Base-by-base conservation (phyloP, 2,329 filamentous ascomycete species). In the Rhinocladiella mackenziei region DNA sequence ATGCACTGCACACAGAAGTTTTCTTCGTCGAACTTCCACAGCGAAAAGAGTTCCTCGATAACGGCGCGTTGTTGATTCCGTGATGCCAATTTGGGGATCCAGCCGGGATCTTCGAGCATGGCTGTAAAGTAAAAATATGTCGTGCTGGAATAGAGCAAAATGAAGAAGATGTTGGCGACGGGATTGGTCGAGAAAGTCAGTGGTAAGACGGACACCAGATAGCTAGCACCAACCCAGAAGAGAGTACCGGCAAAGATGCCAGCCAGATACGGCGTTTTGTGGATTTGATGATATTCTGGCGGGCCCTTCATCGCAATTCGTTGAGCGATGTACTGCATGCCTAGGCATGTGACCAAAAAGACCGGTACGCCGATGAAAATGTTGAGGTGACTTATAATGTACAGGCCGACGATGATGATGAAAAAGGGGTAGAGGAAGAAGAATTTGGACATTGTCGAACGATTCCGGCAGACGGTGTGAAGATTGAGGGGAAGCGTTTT, bases 1-100 rank as follows among this genome's bases (percentile, higher is more conserved):
- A 97, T 94, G 70, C 92, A 98, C 35, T 80, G 80, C 19, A 94
- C 83, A 65, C 92, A 98, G 60, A 97, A 98, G 63, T 95, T 91
- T 50, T 83, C 74, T 62, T 96, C 91, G 61, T 98, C 89, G 63
- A 91, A 98, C 60, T 88, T 92, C 81, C 88, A 92, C 54, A 81
- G 64, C 45, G 80, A 77, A 51, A 98, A 77, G 5, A 98, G 76
- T 55, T 95, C 86, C 53, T 94, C 85, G 56, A 98, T 94, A 45
- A 85, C 82, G 29, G 83, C 81, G 64, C 91, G 89, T 65, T 96
- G 91, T 63, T 94, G 86, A 18, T 86, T 88, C 43, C 94, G 84
- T 55, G 89, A 91, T 44, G 84, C 83, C 58, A 89, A 78, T 65
- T 94, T 96, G 26, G 92, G 91, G 19, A 98, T 86, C 60, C 84